Base-by-base conservation (phyloP, 2,329 filamentous ascomycete species). In the Sporothrix mexicana region DNA sequence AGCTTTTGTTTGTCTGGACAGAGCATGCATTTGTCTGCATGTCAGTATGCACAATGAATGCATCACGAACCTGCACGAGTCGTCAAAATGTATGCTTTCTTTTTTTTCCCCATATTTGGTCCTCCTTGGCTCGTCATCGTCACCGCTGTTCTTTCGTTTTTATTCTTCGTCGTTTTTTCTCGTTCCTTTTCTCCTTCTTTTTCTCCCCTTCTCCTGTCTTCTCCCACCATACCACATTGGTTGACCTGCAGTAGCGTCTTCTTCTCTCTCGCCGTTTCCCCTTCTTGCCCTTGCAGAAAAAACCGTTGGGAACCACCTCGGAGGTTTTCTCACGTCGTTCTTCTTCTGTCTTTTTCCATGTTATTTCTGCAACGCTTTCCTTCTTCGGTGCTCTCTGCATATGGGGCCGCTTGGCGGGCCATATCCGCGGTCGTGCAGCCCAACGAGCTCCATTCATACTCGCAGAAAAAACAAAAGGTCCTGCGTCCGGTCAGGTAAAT, bases 401-500 rank as follows among this genome's bases (percentile, higher is more conserved):
- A 25, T 25, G 9, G 25, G 55, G 25, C 25, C 13, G 9, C 59
- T 62, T 45, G 59, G 59, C 17, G 10, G n/a, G 12, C 20, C 13
- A 41, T n/a, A 23, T n/a, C 36, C 59, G 20, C 59, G 23, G n/a
- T 64, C 8, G 6, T 36, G 36, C 59, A 64, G 17, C n/a, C 30
- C 30, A 7, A 36, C 1, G 30, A 36, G 30, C 30, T 36, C 30
- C 30, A 5, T 36, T 36, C 30, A 36, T 10, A 10, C n/a, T 1
- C 51, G 10, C 2, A 2, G 3, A 55, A 13, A 20, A 55, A n/a
- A 41, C n/a, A 45, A 43, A 43, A n/a, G 36, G 59, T 45, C 36
- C 59, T 45, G 41, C 59, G 59, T 64, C 30, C 36, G 36, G 59
- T 64, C 36, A 20, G 13, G 36, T n/a, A 64, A 64, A 64, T 43